Base-by-base conservation (phyloP, 2,329 filamentous ascomycete genomes). In the Clathrospora elynae region DNA sequence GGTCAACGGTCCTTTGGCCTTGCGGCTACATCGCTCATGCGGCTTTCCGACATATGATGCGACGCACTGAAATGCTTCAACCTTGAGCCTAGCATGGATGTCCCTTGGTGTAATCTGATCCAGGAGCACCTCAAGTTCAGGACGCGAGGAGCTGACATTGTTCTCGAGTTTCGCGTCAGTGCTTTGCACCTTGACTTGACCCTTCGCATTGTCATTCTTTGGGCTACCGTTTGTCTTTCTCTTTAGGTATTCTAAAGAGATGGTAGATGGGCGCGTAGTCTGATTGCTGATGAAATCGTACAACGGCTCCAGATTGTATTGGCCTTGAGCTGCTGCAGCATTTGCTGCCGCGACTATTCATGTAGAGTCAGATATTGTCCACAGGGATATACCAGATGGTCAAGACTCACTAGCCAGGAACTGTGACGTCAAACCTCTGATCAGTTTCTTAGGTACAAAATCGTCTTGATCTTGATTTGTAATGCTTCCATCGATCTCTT, bases 241-340 rank as follows among this genome's bases (percentile, higher is more conserved):
- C 13, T 5, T 10, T 9, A 10, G 5, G 5, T 25, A 2, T 11
- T 26, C 10, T 7, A 10, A 9, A 26, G 13, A 9, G 22, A 2
- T 10, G 5, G 23, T 12, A 13, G 12, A 4, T 17, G 4, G 4
- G 12, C 13, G 22, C 11, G 3, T 25, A 13, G 13, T 4, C 7
- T 5, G 33, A 26, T n/a, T n/a, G n/a, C n/a, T n/a, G n/a, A n/a
- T n/a, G 30, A 41, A 41, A 10, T 28, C 23, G 7, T 28, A 34
- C 20, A 22, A 19, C 6, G 37, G 37, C 3, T 28, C 5, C 5
- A 11, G 11, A 7, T 23, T 28, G 30, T 34, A 34, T 5, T 23
- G 20, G 5, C 14, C n/a, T 13, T 16, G 11, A 19, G 20, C 14
- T 23, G 26, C 28, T 32, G 28, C 20, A 25, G 26, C 28, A 12